Percentiles rank a stretch among this genome's conserved stretches.
Evolutionary conservation across 2,329 filamentous ascomycete species (phyloP).

Genomic region (Alternaria rosae): DNA sequence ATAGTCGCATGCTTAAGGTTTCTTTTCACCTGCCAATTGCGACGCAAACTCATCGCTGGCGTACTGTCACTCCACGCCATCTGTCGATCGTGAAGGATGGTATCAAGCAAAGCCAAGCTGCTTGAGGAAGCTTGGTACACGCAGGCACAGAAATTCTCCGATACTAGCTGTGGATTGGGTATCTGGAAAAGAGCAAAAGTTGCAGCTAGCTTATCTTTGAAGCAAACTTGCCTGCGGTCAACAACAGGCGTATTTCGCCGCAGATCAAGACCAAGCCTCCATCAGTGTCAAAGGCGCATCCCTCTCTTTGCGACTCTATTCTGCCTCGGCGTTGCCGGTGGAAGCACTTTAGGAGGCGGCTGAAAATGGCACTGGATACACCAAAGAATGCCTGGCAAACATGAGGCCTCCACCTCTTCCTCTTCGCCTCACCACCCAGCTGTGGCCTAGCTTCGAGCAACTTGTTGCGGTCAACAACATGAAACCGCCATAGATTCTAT

Average conservation of each 20-base stretch:
- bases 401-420: too few species aligned
- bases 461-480: background rate
- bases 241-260: background rate
- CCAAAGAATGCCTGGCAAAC: too few species aligned
- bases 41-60: background rate
- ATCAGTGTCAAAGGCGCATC: background rate
- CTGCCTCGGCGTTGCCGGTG: slow-evolving; percentile 31
- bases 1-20: background rate
- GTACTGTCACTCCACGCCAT: background rate
- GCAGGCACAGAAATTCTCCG: background rate
- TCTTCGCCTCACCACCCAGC: too few species aligned
- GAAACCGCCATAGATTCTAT: too few species aligned
- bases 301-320: slow-evolving; percentile 1
- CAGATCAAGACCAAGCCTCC: background rate
- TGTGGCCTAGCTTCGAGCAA: too few species aligned
- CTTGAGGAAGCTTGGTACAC: slow-evolving; percentile 23
- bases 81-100: background rate
- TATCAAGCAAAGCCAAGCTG: slow-evolving; percentile 17
- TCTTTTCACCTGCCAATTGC: background rate
- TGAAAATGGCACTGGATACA: too few species aligned
- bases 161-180: slow-evolving; percentile 1
- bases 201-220: background rate
- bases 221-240: background rate
- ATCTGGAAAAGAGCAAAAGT: background rate
- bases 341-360: slow-evolving; percentile 72